These are phyloP conservation scores for Proliferodiscus dingleyae DNA, from an alignment of 2,329 filamentous ascomycete species.

Conservation along the genomic window DNA sequence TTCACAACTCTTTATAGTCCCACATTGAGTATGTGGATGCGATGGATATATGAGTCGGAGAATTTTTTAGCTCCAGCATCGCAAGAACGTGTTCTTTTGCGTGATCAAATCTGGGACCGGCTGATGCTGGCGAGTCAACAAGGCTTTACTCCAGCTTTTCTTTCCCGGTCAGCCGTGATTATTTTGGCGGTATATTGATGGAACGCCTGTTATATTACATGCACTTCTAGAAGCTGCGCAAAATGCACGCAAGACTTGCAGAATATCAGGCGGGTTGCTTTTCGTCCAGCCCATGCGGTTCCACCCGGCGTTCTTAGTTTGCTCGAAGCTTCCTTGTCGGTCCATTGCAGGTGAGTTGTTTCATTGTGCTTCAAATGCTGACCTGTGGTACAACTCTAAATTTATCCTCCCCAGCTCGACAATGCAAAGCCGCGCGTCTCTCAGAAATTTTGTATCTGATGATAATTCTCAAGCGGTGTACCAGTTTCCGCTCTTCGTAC, in stretches of 20 bases:
- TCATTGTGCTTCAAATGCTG: not conserved
- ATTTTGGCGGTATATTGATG: slow-evolving; percentile 16
- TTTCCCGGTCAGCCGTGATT: slow-evolving; percentile 20
- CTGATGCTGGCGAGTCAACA: slow-evolving; percentile 17
- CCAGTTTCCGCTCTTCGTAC: not conserved
- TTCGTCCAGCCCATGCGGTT: slow-evolving; percentile 2
- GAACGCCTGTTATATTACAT: slow-evolving; percentile 12
- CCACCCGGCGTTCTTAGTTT: too few relatives aligned
- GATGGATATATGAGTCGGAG: slow-evolving; percentile 1
- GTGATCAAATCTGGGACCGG: slow-evolving; percentile 14
- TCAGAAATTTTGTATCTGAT: not conserved
- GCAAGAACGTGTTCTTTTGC: slow-evolving; percentile 18
- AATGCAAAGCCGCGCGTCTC: not conserved
- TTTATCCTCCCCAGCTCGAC: not conserved
- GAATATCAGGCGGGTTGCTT: slow-evolving; percentile 9
- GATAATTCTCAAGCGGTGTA: not conserved
- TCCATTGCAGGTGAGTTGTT: not conserved
- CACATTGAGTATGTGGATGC: slow-evolving; percentile 5
- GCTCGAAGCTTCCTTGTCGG: not conserved
- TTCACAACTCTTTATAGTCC: slow-evolving; percentile 19
- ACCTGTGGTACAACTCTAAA: not conserved
- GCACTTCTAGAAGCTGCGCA: slow-evolving; percentile 13
- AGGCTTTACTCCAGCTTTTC: slow-evolving; percentile 14
- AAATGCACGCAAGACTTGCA: slow-evolving; percentile 9
- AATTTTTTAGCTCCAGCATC: slow-evolving; percentile 11